These are phyloP conservation scores for Karstenula rhodostoma DNA, from an alignment of 2,329 filamentous ascomycete genomes.

Conservation along the genomic window DNA sequence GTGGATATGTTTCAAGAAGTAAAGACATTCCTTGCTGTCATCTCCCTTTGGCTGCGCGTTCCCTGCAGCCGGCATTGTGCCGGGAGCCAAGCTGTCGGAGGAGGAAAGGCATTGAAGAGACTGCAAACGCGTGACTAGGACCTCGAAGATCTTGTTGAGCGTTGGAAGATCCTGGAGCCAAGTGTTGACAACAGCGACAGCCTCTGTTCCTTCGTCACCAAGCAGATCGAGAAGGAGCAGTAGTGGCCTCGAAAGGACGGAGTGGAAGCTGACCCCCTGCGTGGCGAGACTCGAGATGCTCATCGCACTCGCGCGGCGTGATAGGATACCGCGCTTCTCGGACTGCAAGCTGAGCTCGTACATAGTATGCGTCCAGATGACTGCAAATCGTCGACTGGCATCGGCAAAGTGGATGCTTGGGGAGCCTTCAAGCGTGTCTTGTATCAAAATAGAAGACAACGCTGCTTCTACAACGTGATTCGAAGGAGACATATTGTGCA, in stretches of 20 bases:
- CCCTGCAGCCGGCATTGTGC: constrained; percentile 6
- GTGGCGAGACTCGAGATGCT: constrained; percentile 34
- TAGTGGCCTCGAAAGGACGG: constrained; percentile 81
- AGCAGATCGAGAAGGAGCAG: constrained; percentile 84
- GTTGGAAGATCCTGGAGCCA: constrained; percentile 76
- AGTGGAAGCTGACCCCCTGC: constrained; percentile 66
- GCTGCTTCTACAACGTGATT: constrained; percentile 83
- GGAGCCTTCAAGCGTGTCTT: constrained; percentile 10
- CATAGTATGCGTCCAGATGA: constrained; percentile 81
- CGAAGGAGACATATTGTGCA: constrained; percentile 75
- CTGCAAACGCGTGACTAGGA: constrained; percentile 43
- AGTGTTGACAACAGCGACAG: constrained; percentile 77
- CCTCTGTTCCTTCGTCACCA: constrained; percentile 73
- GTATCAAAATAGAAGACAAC: constrained; percentile 70
- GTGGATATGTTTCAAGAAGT: constrained; percentile 78
- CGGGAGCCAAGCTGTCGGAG: constrained; percentile 28
- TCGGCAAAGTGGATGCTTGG: constrained; percentile 51
- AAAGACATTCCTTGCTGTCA: constrained; percentile 78
- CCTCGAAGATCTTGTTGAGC: constrained; percentile 57
- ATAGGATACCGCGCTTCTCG: constrained; percentile 41
- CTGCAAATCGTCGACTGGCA: constrained; percentile 72
- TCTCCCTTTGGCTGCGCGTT: constrained; percentile 50
- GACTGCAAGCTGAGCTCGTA: constrained; percentile 48
- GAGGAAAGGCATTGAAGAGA: constrained; percentile 38
- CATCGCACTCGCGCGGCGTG: constrained; percentile 42